phyloP scores from a whole-genome alignment of 2,329 filamentous ascomycete genomes.

The Cercospora berteroae region DNA sequence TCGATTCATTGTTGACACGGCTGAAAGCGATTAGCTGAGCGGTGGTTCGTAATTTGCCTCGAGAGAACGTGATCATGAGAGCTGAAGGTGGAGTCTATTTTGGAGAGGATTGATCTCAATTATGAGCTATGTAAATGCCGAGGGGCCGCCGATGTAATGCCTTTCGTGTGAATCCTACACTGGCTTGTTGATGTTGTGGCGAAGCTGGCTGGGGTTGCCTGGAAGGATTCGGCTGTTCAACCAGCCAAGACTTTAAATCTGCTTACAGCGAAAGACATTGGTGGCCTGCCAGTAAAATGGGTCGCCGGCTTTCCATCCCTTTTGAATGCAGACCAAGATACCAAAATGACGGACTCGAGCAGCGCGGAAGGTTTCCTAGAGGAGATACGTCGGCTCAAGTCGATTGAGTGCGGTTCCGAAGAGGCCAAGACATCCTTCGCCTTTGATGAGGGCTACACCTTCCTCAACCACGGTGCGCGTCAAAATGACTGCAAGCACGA shows the following conservation, averaged over 20 bases:
- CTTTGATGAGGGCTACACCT: conserved; percentile 6
- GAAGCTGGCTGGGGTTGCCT: conserved; percentile 1
- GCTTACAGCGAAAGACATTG: background rate
- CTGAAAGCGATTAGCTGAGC: background rate
- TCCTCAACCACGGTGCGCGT: conserved; percentile 5
- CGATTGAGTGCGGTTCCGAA: conserved; percentile 3
- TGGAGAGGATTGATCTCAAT: background rate
- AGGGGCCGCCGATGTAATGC: background rate
- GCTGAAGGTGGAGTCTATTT: background rate
- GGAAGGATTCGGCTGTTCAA: conserved; percentile 6
- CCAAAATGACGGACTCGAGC: background rate
- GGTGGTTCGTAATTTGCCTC: background rate
- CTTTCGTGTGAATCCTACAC: background rate
- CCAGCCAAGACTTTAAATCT: conserved; percentile 1
- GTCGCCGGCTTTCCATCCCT: background rate
- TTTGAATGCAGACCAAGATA: background rate
- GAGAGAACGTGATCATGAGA: background rate
- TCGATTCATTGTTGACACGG: background rate
- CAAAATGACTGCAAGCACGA: background rate
- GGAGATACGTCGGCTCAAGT: background rate
- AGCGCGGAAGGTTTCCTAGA: background rate
- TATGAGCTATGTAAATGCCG: background rate
- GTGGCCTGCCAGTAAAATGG: background rate
- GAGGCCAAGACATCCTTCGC: background rate
- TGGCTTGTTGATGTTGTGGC: background rate